Base-by-base conservation (phyloP, 148 eudicot species). In the Vaccinium vitisidaea region DNA sequence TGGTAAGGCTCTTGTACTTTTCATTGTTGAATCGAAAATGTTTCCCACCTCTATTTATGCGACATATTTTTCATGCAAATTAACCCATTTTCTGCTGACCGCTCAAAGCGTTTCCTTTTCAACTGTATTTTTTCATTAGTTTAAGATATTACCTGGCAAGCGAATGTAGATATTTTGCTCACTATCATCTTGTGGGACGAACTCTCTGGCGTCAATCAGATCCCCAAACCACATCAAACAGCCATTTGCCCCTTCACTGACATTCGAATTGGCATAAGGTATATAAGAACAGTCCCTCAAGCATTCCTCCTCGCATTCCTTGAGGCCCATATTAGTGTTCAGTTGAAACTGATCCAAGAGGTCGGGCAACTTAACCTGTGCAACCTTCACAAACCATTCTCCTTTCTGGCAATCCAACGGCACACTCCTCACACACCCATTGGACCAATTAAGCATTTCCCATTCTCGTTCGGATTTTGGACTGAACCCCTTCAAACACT, bases 191-290 rank as follows among this genome's bases (percentile, higher is more conserved):
- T 18, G 15, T 43, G 27, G 65, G 27, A 13, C 25, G 39, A 80
- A 36, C 2, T 81, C 82, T 56, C 80, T 54, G 19, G 80, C 27
- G 48, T 85, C 87, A 75, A 74, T 49, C 15, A 85, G 74, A 12
- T 85, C 61, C 15, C 63, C 84, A 39, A 61, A 85, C 87, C 87
- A 85, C 6, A 85, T 16, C 81, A 85, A 23, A 63, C 87, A 85
- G 5, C 81, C 87, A 27, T 55, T 74, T 0, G 81, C 87, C 23
- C 80, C 50, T 52, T 27, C 75, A n/a, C 61, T 73, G 61, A 85
- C 21, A 18, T 80, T 77, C 3, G 39, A 53, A 43, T n/a, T n/a
- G n/a, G n/a, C n/a, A n/a, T 80, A 85, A 55, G 86, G 83, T 39
- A 79, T 85, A 27, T 80, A 80, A 48, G 73, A 54, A 58, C 86